These are phyloP conservation scores for Medicago truncatula DNA, from an alignment of 306 rosid genomes.

Conservation along the genomic window DNA sequence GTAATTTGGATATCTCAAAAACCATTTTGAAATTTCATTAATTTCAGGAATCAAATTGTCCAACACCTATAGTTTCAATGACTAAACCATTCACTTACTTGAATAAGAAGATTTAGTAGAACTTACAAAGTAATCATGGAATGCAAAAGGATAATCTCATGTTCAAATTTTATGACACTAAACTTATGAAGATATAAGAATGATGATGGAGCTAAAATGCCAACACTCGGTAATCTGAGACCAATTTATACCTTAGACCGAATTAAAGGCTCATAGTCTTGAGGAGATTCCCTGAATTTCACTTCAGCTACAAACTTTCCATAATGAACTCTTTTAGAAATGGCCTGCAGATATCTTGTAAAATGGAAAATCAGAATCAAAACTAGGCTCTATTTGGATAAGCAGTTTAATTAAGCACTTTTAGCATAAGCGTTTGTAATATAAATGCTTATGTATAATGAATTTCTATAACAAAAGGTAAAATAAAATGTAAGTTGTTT, in stretches of 20 bases:
- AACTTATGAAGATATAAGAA: neutral
- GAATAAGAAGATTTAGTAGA: too few relatives aligned
- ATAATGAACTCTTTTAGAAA: slow-evolving; percentile 88
- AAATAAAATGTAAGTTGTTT: neutral
- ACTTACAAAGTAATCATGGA: neutral
- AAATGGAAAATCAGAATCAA: slow-evolving; percentile 11
- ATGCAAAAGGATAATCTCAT: neutral
- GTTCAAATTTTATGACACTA: neutral
- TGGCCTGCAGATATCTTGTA: slow-evolving; percentile 60
- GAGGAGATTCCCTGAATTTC: slow-evolving; percentile 78
- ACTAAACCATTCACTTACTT: too few relatives aligned
- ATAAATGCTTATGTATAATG: neutral
- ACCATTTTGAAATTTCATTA: neutral
- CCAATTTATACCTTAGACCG: slow-evolving; percentile 65
- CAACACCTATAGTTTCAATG: neutral
- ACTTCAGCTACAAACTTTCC: slow-evolving; percentile 96
- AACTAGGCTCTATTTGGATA: neutral
- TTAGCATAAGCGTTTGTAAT: neutral
- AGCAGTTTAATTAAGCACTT: neutral
- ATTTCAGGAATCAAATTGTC: neutral
- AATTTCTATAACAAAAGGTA: neutral
- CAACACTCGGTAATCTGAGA: neutral
- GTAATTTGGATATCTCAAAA: too few relatives aligned
- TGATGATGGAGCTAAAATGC: slow-evolving; percentile 27
- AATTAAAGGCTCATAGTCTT: slow-evolving; percentile 80